Base-by-base conservation (phyloP, 2,329 filamentous ascomycete genomes). In the Aaosphaeria pasadenensis region DNA sequence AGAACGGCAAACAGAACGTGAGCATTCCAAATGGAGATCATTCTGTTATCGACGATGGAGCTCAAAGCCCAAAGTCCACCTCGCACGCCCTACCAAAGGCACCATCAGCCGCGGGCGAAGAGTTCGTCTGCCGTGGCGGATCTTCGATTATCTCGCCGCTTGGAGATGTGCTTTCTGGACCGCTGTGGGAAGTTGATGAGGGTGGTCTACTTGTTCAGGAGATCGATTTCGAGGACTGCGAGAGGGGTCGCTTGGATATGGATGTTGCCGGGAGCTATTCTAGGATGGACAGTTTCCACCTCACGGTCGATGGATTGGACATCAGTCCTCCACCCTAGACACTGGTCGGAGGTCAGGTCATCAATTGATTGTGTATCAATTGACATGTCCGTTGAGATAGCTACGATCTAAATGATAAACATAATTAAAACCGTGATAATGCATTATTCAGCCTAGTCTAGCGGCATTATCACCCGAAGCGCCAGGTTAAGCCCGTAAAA, bases 211-310 rank as follows among this genome's bases (percentile, higher is more conserved):
- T 91, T 44, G 81, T 81, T 32, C 78, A 82, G 1, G 88, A 94
- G 54, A 85, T 91, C 4, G 90, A 96, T 62, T 86, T 96, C 60
- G 88, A 95, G 42, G 90, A 96, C 56, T 96, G 91, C 59, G 82
- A 91, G 56, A 78, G 89, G 7, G 91, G 91, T 0, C 76, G 89
- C 45, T 67, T 96, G 55, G 91, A 96, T 67, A 68, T 96, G 42
- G 91, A 96, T 73, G 84, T 89, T 35, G 89, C 84, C 2, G 91
- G 91, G 0, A 91, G 87, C 63, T 96, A 95, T 69, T 91, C 89
- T 2, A 80, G 90, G 66, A 87, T 80, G 53, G 85, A 86, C 63
- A 74, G 80, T 11, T 86, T 86, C 62, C 76, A 77, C 54, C 62
- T 86, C 47, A 79, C 71, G 0, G 82, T 85, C 3, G 77, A 83